A percentile compares a stretch with the other conserved stretches of the same genome.
These are phyloP conservation scores for Phaeosphaeriaceae sp. DNA, from an alignment of 2,329 filamentous ascomycete genomes.

Conservation along the genomic window DNA sequence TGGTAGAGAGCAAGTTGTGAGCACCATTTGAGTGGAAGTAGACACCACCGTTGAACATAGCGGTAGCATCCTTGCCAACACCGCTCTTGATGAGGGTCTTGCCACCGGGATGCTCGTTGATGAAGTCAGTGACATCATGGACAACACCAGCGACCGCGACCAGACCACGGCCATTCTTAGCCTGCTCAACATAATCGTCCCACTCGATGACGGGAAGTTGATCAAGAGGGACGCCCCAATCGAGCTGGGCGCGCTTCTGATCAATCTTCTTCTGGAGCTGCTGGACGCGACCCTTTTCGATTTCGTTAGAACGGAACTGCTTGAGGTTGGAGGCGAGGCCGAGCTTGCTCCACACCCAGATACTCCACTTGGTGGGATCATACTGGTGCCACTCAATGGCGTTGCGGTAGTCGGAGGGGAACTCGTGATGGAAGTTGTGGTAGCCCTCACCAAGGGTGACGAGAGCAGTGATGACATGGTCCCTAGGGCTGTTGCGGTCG, in stretches of 20 bases:
- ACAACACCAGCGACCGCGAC: slow-evolving; percentile 52
- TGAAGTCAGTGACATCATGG: slow-evolving; percentile 52
- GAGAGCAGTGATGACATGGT: slow-evolving; percentile 52
- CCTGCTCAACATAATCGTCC: slow-evolving; percentile 53
- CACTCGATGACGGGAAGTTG: slow-evolving; percentile 53
- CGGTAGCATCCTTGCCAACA: slow-evolving; percentile 52
- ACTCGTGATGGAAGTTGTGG: slow-evolving; percentile 56
- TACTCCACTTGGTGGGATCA: slow-evolving; percentile 54
- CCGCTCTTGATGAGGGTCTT: slow-evolving; percentile 51
- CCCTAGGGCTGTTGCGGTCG: slow-evolving; percentile 52
- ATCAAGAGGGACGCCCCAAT: slow-evolving; percentile 53
- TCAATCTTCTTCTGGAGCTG: slow-evolving; percentile 55
- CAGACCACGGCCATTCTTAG: slow-evolving; percentile 51
- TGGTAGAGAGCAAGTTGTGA: slow-evolving; percentile 52
- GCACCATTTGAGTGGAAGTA: slow-evolving; percentile 52
- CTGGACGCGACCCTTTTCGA: slow-evolving; percentile 53
- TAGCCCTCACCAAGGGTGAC: slow-evolving; percentile 54
- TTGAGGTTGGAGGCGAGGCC: slow-evolving; percentile 53
- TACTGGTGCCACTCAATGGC: slow-evolving; percentile 52
- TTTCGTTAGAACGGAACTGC: slow-evolving; percentile 54
- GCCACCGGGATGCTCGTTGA: slow-evolving; percentile 53
- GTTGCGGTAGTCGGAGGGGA: slow-evolving; percentile 54
- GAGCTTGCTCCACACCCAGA: slow-evolving; percentile 53
- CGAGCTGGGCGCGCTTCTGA: slow-evolving; percentile 51
- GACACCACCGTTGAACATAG: slow-evolving; percentile 54